Percentiles rank a stretch among this genome's conserved stretches.
phyloP scores from a whole-genome alignment of 306 rosid species.

The Lotus japonicus region DNA sequence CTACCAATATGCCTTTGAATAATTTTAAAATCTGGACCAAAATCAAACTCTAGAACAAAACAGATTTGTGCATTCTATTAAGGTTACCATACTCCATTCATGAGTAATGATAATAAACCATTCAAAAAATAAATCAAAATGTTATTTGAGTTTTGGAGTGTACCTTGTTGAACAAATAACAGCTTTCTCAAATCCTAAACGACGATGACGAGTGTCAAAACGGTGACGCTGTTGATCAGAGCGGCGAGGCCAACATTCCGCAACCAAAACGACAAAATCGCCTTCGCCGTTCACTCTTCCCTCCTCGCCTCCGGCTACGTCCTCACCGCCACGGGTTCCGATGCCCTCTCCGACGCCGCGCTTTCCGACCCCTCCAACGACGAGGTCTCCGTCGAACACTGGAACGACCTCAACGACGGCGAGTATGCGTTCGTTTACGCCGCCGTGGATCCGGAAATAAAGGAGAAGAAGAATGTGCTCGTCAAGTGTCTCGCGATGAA shows the following conservation, averaged over 20 bases:
- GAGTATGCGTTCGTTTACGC: conserved; percentile 77
- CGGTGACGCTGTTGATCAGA: conserved; percentile 78
- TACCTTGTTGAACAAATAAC: too few species aligned
- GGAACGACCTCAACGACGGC: conserved; percentile 74
- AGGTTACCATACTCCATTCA: too few species aligned
- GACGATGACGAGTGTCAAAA: conserved; percentile 50
- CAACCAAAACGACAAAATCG: conserved; percentile 63
- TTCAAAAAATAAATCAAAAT: too few species aligned
- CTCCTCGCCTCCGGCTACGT: conserved; percentile 62
- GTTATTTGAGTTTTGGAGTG: too few species aligned
- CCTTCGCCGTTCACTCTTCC: conserved; percentile 68
- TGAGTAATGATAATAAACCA: too few species aligned
- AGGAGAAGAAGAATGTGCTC: conserved; percentile 49
- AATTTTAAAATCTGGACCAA: too few species aligned
- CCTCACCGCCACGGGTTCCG: conserved; percentile 62
- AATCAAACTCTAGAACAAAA: too few species aligned
- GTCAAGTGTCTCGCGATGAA: conserved; percentile 80
- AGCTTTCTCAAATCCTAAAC: too few species aligned
- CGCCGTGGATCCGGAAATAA: conserved; percentile 65
- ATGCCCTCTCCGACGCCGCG: conserved; percentile 50
- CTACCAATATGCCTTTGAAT: too few species aligned
- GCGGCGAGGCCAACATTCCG: conserved; percentile 76
- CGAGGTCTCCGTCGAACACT: conserved; percentile 66
- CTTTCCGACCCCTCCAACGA: conserved; percentile 56
- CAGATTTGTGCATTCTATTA: too few species aligned